A percentile compares a stretch with the other conserved stretches of the same genome.
Conservation (phyloP, 192 early-diverging fungal species). For the Entomortierella beljakovae region DNA sequence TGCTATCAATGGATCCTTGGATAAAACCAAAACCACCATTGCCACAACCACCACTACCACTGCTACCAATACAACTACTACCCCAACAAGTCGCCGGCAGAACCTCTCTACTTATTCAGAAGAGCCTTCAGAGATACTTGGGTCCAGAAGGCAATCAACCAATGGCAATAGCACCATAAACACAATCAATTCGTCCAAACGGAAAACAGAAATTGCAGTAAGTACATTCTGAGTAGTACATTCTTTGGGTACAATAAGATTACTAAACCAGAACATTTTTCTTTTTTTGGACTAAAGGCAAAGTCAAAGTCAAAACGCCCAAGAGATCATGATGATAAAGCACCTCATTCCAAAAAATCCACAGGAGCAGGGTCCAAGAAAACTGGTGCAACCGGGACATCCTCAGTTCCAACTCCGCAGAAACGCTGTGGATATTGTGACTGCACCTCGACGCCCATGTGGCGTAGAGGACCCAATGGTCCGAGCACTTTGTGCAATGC, state of each 20-base stretch:
- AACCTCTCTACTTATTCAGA: slow-evolving; percentile 21
- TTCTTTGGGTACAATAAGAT: slow-evolving; percentile 5
- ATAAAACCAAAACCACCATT: not conserved
- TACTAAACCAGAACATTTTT: too few relatives aligned
- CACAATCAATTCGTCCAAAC: too few relatives aligned
- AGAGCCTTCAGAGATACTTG: slow-evolving; percentile 36
- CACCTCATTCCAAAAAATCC: not conserved
- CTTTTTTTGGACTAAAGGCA: too few relatives aligned
- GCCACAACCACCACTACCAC: too few relatives aligned
- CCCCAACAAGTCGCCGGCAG: not conserved
- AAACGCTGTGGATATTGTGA: slow-evolving; percentile 74
- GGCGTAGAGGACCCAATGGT: slow-evolving; percentile 80
- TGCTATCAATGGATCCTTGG: slow-evolving; percentile 20
- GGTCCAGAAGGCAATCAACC: slow-evolving; percentile 14
- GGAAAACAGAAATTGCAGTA: slow-evolving; percentile 24
- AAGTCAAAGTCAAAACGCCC: slow-evolving; percentile 16
- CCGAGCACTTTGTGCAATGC: slow-evolving; percentile 80
- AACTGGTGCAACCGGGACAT: slow-evolving; percentile 2
- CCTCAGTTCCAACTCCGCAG: slow-evolving; percentile 3
- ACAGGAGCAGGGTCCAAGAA: slow-evolving; percentile 6
- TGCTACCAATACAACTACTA: not conserved
- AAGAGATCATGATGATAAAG: slow-evolving; percentile 17
- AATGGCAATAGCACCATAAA: not conserved
- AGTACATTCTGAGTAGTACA: not conserved
- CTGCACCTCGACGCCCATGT: slow-evolving; percentile 75